phyloP scores from a whole-genome alignment of 2,329 filamentous ascomycete species.

The Monosporascus sp. region DNA sequence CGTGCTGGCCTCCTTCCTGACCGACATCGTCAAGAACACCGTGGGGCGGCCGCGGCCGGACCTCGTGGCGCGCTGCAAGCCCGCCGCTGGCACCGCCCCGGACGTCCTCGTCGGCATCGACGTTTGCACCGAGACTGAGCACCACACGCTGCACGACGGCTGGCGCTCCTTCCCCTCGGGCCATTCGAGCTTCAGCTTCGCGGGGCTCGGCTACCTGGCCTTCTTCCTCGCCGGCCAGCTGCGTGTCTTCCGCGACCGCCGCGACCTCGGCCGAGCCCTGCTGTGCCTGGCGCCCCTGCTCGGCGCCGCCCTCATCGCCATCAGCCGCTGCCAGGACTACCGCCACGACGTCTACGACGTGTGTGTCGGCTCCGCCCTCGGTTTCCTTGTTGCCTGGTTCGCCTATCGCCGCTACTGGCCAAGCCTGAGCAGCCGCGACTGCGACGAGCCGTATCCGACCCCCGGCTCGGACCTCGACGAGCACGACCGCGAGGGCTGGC shows the following conservation, averaged over 20 bases:
- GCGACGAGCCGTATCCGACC: slow-evolving; percentile 52
- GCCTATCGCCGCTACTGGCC: slow-evolving; percentile 64
- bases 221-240: slow-evolving; percentile 66
- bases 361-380: slow-evolving; percentile 54
- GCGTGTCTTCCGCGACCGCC: slow-evolving; percentile 46
- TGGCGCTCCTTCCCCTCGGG: slow-evolving; percentile 81
- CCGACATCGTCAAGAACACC: slow-evolving; percentile 85
- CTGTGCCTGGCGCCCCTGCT: slow-evolving; percentile 55
- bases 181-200: slow-evolving; percentile 74
- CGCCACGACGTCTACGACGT: slow-evolving; percentile 69
- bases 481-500: slow-evolving; percentile 26
- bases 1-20: slow-evolving; percentile 74
- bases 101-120: slow-evolving; percentile 56
- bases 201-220: slow-evolving; percentile 69
- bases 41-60: slow-evolving; percentile 68
- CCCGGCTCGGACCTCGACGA: slow-evolving; percentile 32
- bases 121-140: slow-evolving; percentile 67
- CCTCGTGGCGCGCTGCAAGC: slow-evolving; percentile 71
- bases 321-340: slow-evolving; percentile 65
- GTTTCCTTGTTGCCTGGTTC: slow-evolving; percentile 57
- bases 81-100: slow-evolving; percentile 43
- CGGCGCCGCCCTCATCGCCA: slow-evolving; percentile 62
- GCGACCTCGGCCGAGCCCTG: slow-evolving; percentile 51
- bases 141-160: slow-evolving; percentile 70
- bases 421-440: slow-evolving; percentile 43